A percentile compares a stretch with the other conserved stretches of the same genome.
Conservation (phyloP, 768 basidiomycete genomes). For the Dentipellis sp. region DNA sequence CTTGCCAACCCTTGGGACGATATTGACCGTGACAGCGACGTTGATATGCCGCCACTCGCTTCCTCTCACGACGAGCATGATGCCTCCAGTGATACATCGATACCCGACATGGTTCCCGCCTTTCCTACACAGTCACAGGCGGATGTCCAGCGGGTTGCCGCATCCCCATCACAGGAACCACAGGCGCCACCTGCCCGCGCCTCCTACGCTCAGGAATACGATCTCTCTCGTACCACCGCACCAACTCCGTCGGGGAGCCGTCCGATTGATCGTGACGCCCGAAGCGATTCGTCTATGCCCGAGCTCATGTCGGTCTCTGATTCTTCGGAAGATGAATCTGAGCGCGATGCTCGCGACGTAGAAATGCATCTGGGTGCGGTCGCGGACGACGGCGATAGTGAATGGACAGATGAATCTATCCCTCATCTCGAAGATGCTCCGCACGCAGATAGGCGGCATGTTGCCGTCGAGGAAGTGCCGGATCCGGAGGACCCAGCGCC, state of each 20-base stretch:
- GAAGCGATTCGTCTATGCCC: neutral
- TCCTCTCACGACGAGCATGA: no score
- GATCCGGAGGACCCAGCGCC: neutral
- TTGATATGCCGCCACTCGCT: no score
- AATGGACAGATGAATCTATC: neutral
- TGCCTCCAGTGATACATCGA: no score
- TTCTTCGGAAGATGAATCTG: neutral
- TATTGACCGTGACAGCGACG: no score
- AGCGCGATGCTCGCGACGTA: slow-evolving; percentile 12
- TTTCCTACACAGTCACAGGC: no score
- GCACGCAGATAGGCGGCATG: neutral
- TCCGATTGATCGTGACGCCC: neutral
- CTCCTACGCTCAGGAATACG: neutral
- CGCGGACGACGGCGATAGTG: slow-evolving; percentile 4
- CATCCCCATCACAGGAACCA: no score
- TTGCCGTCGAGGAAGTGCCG: neutral
- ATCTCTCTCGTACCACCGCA: neutral
- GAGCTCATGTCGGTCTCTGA: slow-evolving; percentile 5
- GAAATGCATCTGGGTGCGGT: slow-evolving; percentile 8
- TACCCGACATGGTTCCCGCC: no score
- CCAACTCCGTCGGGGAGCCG: no score
- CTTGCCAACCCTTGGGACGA: no score
- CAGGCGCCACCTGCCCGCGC: neutral
- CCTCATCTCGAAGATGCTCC: neutral
- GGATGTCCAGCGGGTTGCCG: no score